Percentiles rank a stretch among this genome's conserved stretches.
These are phyloP conservation scores for Rhododendron griersonianum DNA, from an alignment of 148 eudicot genomes.

Conservation along the genomic window DNA sequence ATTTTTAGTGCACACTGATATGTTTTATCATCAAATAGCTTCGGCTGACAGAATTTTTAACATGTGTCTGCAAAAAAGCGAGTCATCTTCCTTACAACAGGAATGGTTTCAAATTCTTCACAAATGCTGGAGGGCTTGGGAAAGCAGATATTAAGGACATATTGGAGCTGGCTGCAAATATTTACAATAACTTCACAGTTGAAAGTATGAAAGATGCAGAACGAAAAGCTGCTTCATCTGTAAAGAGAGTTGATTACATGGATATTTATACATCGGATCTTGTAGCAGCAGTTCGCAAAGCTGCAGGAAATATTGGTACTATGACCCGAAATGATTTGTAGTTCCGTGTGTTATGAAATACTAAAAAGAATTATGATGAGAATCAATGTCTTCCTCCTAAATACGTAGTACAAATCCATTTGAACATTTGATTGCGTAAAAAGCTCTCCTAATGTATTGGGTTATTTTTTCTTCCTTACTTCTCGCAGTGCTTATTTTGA, in stretches of 20 bases:
- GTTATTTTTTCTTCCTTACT: neutral
- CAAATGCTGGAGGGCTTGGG: constrained; percentile 94
- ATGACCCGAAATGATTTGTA: neutral
- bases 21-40: neutral
- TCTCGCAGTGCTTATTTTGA: neutral
- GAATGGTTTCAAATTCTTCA: constrained; percentile 95
- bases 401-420: neutral
- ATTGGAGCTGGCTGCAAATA: constrained; percentile 76
- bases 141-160: constrained; percentile 88
- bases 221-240: constrained; percentile 40
- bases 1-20: neutral
- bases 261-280: constrained; percentile 72
- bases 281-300: constrained; percentile 84
- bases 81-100: constrained; percentile 99
- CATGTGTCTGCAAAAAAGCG: constrained; percentile 45
- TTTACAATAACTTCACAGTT: constrained; percentile 47
- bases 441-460: neutral
- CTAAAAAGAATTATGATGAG: neutral
- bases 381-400: neutral
- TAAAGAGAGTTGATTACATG: constrained; percentile 83
- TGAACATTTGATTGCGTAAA: neutral
- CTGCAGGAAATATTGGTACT: constrained; percentile 82
- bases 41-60: constrained; percentile 3
- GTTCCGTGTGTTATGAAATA: neutral
- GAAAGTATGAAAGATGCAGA: constrained; percentile 53